phyloP scores from a whole-genome alignment of 2,329 filamentous ascomycete genomes.

The Pestalotiopsis fici region DNA sequence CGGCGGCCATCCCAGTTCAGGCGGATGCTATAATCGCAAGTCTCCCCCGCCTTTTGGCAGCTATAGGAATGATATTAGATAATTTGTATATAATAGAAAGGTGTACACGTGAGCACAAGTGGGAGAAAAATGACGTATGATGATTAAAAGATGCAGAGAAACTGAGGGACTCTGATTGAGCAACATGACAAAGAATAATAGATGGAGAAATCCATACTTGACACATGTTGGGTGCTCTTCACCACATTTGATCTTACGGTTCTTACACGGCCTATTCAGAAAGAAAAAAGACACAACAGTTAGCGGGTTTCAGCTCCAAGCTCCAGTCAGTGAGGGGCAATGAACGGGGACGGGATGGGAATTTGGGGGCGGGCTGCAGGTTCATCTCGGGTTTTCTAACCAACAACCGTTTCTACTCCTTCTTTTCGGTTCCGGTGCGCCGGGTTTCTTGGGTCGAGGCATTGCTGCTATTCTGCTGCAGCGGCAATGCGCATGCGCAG shows the following conservation, averaged over 20 bases:
- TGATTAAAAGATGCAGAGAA: neutral
- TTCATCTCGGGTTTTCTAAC: constrained; percentile 27
- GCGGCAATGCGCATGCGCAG: neutral
- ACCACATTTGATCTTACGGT: constrained; percentile 78
- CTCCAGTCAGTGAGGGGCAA: neutral
- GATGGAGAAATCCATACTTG: constrained; percentile 48
- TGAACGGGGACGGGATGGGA: neutral
- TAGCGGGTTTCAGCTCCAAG: neutral
- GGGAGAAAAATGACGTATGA: neutral
- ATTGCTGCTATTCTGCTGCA: constrained; percentile 22
- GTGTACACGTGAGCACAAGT: neutral
- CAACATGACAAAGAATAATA: neutral
- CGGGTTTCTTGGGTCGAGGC: constrained; percentile 44
- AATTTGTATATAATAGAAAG: neutral
- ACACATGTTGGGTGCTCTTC: constrained; percentile 73
- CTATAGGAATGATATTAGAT: constrained; percentile 26
- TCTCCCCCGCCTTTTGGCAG: constrained; percentile 70
- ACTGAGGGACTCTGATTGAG: neutral
- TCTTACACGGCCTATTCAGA: constrained; percentile 71
- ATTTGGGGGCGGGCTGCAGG: neutral
- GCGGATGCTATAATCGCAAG: constrained; percentile 79
- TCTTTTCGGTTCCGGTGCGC: constrained; percentile 43
- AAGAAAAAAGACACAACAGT: constrained; percentile 6
- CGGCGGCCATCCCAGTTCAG: constrained; percentile 79
- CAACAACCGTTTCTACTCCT: constrained; percentile 48